Conservation (phyloP, 768 basidiomycete species). For the Mycena galopus region DNA sequence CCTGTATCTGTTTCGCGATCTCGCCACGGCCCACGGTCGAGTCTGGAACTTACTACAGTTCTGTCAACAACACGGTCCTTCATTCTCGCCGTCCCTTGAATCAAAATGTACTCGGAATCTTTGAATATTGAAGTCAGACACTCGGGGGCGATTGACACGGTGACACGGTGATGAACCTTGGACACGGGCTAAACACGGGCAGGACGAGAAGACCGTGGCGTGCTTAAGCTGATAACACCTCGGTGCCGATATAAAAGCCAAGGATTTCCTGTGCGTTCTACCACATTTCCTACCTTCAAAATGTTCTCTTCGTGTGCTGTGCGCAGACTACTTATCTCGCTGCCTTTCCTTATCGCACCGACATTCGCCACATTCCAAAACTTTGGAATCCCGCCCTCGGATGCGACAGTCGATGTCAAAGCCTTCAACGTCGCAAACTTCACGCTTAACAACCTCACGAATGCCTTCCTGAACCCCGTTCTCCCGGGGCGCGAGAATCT, state of each 20-base stretch:
- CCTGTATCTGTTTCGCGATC: too few species aligned
- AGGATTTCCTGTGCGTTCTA: too few species aligned
- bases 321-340: neutral
- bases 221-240: neutral
- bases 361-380: constrained; percentile 19
- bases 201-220: neutral
- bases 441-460: constrained; percentile 28
- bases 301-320: neutral
- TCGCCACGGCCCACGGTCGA: too few species aligned
- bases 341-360: neutral
- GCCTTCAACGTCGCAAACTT: constrained; percentile 31
- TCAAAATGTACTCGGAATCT: too few species aligned
- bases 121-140: too few species aligned
- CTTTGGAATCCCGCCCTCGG: constrained; percentile 24
- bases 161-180: neutral
- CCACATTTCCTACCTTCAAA: neutral
- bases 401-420: constrained; percentile 22
- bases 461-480: constrained; percentile 26
- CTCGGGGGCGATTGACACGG: neutral
- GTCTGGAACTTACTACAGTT: too few species aligned
- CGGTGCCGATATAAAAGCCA: neutral
- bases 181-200: neutral
- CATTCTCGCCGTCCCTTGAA: too few species aligned
- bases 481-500: constrained; percentile 28
- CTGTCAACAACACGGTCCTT: too few species aligned